Conservation (phyloP, 108 stramenopile species). For the Cyclotella cryptica region DNA sequence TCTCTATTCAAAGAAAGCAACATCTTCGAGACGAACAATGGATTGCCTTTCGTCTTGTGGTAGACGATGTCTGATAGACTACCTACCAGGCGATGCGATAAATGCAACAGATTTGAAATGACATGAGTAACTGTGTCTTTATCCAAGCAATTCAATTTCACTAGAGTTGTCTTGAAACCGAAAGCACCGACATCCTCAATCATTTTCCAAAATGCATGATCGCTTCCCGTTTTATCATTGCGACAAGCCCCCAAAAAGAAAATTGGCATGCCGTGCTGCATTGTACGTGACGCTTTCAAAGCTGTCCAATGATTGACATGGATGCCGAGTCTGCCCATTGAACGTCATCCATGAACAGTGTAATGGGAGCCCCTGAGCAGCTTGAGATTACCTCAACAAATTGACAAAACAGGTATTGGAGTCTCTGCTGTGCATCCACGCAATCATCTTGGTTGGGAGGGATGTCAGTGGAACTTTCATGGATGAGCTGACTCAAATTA, state of each 20-base stretch:
- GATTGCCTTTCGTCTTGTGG: constrained; percentile 28
- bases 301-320: constrained; percentile 7
- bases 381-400: constrained; percentile 28
- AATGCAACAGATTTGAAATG: constrained; percentile 9
- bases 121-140: constrained; percentile 10
- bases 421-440: constrained; percentile 31
- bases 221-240: constrained; percentile 14
- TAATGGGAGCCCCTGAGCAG: constrained; percentile 13
- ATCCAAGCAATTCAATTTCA: constrained; percentile 11
- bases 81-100: constrained; percentile 12
- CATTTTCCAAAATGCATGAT: not conserved
- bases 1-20: constrained; percentile 22
- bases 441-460: constrained; percentile 5
- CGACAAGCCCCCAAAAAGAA: constrained; percentile 28
- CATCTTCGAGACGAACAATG: constrained; percentile 20
- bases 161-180: not conserved
- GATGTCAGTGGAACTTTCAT: not conserved
- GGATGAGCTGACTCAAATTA: constrained; percentile 8
- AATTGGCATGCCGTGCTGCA: too few relatives aligned
- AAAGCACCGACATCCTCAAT: constrained; percentile 1
- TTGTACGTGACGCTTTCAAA: not conserved
- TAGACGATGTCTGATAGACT: constrained; percentile 7
- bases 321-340: constrained; percentile 35
- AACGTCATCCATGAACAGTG: constrained; percentile 35
- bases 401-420: constrained; percentile 22